These are phyloP conservation scores for Gossypium bickii DNA, from an alignment of 345 rosid species.

Conservation along the genomic window DNA sequence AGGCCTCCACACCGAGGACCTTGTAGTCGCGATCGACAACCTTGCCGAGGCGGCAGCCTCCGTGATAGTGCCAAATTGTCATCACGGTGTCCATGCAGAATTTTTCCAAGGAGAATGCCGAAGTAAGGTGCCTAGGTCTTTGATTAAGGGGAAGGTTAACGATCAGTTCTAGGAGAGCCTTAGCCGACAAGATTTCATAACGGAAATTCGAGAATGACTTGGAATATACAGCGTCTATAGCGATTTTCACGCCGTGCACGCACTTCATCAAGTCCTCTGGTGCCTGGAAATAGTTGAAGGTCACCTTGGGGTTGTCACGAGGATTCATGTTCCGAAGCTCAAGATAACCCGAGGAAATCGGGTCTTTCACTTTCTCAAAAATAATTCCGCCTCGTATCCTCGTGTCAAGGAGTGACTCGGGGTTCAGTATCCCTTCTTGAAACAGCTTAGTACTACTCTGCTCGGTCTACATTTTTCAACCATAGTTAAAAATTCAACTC, in stretches of 20 bases:
- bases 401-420: slow-evolving; percentile 21
- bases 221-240: slow-evolving; percentile 47
- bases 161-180: slow-evolving; percentile 37
- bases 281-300: slow-evolving; percentile 68
- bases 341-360: slow-evolving; percentile 61
- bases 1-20: slow-evolving; percentile 45
- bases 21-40: slow-evolving; percentile 54
- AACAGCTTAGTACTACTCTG: background rate
- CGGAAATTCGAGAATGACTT: slow-evolving; percentile 52
- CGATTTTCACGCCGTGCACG: slow-evolving; percentile 50
- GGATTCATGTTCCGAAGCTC: slow-evolving; percentile 46
- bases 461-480: slow-evolving; percentile 7
- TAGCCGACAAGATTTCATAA: slow-evolving; percentile 24
- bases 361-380: slow-evolving; percentile 55
- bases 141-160: slow-evolving; percentile 48
- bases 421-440: background rate
- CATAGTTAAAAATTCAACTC: background rate
- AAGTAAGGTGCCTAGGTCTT: slow-evolving; percentile 43
- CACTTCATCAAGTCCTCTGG: slow-evolving; percentile 61
- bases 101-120: slow-evolving; percentile 46
- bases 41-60: slow-evolving; percentile 61
- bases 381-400: slow-evolving; percentile 49
- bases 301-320: slow-evolving; percentile 62
- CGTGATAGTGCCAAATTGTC: slow-evolving; percentile 78
- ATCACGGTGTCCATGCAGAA: slow-evolving; percentile 62